Evolutionary conservation across 129 eudicot species (phyloP), one percentile per base, ranked within the genome.

Genomic region (Pittosporum tobira): DNA sequence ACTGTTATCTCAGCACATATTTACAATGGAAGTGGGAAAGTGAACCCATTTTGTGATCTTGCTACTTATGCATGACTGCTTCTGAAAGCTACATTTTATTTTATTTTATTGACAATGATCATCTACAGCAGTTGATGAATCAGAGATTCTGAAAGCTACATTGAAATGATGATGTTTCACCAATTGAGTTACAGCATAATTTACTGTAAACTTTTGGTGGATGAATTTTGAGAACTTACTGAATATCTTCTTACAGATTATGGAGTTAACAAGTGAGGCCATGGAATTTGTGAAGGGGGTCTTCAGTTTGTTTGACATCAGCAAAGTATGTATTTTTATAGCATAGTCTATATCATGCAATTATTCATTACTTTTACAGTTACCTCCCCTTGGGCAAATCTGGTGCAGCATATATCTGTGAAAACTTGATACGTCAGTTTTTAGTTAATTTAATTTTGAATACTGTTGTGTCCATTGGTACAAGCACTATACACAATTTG

Each of bases 231-330:
- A 14, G 20, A 24, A 25, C 34, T 16, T 23, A 9, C 27, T 73
- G 36, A 18, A 46, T 29, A 19, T 14, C 49, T 74, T 57, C 64
- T 63, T 73, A 79, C 79, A 91, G 99, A 83, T 85, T 79, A 59
- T 91, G 66, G 96, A 91, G 73, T 54, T 91, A 75, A 76, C 94
- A 15, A 78, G 72, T 77, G 94, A 81, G 74, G 96, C 94, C 57
- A 46, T 81, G 71, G 94, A 91, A 69, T 86, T 75, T 65, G 54
- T 91, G 68, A 86, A 83, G 67, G 96, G 84, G 74, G 61, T 91
- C 66, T 87, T 91, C 83, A 80, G 79, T 66, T 67, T 71, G 50
- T 87, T 76, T 47, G 96, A 86, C 75, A 66, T 71, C 75, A 78
- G 83, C 61, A 79, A 81, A 52, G 99, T 87, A 91, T 51, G 83